Evolutionary conservation across 805 yeast species (phyloP), one percentile per base, ranked within the genome.

Genomic region (Lipomyces sp.): DNA sequence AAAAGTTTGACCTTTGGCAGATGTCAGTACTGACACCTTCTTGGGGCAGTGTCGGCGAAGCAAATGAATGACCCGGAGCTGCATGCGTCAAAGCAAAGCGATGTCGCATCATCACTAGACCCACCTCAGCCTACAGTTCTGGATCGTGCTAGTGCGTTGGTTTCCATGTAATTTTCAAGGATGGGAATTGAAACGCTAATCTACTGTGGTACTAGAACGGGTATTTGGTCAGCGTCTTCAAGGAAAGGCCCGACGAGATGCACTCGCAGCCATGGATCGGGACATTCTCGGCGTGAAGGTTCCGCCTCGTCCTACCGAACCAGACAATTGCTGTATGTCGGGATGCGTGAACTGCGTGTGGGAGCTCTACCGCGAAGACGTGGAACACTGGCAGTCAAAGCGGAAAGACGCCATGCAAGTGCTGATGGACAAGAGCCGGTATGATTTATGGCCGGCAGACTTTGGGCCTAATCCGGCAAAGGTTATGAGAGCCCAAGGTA

Each of bases 321-420:
- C 98, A 1, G 95, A 90, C 61, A 89, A 91, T 67, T 91, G 98
- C 67, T 91, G 98, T 68, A 89, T 89, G 95, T 83, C 93, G 51
- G 98, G 98, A 1, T 91, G 98, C 68, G 82, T 87, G 28, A 89
- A 91, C 68, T 91, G 98, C 68, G 98, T 91, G 1, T 93, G 98
- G 98, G 96, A 90, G 61, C 70, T 86, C 47, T 91, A 80, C 65
- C 83, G 84, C 58, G 97, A 91, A 46, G 98, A 93, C 65, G 63
- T 90, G 43, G 82, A 80, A 56, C 87, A 87, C 31, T 93, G 96
- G 96, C 80, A 81, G 61, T 64, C 56, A 1, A 68, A 73, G 62
- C 72, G 95, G 18, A 69, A 68, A 34, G 65, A 73, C 49, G 96
- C 96, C 0, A 84, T 76, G 51, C 47, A 76, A 66, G 61, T 67